Evolutionary conservation across 2,329 filamentous ascomycete genomes (phyloP).

Genomic region (Amylocarpus encephaloides): DNA sequence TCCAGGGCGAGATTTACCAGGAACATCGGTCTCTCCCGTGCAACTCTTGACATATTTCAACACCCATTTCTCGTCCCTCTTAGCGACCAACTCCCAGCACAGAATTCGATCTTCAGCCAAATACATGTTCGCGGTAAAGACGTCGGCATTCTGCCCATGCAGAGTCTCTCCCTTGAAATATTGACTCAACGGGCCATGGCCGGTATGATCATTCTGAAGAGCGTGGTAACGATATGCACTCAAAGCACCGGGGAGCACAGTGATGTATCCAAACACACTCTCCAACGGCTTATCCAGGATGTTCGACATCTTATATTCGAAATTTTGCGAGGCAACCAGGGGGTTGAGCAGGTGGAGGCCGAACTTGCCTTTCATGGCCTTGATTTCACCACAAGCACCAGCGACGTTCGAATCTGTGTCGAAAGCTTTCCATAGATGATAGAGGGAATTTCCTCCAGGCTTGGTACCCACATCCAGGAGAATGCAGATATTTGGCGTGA

Average conservation of each 20-base stretch:
- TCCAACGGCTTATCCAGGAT: constrained; percentile 97
- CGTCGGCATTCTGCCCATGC: constrained; percentile 91
- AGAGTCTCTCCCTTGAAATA: constrained; percentile 99
- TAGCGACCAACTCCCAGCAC: constrained; percentile 93
- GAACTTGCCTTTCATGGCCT: constrained; percentile 85
- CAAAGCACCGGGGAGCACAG: constrained; percentile 87
- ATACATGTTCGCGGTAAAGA: constrained; percentile 97
- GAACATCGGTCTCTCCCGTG: constrained; percentile 95
- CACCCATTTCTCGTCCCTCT: constrained; percentile 91
- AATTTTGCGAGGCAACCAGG: constrained; percentile 93
- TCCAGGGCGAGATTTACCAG: constrained; percentile 54
- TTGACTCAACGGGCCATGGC: constrained; percentile 89
- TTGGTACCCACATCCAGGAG: constrained; percentile 93
- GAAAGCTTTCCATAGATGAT: constrained; percentile 98
- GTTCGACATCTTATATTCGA: constrained; percentile 99
- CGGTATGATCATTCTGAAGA: constrained; percentile 91
- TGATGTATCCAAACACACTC: constrained; percentile 97
- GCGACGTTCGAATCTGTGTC: constrained; percentile 97
- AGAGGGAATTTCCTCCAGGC: constrained; percentile 82
- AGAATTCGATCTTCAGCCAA: constrained; percentile 84
- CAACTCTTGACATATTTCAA: constrained; percentile 96
- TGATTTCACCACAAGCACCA: constrained; percentile 95
- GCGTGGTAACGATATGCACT: constrained; percentile 95
- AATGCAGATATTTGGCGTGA: constrained; percentile 96
- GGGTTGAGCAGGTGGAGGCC: constrained; percentile 85